Base-by-base conservation (phyloP, 768 basidiomycete genomes). In the Boletales sp. region DNA sequence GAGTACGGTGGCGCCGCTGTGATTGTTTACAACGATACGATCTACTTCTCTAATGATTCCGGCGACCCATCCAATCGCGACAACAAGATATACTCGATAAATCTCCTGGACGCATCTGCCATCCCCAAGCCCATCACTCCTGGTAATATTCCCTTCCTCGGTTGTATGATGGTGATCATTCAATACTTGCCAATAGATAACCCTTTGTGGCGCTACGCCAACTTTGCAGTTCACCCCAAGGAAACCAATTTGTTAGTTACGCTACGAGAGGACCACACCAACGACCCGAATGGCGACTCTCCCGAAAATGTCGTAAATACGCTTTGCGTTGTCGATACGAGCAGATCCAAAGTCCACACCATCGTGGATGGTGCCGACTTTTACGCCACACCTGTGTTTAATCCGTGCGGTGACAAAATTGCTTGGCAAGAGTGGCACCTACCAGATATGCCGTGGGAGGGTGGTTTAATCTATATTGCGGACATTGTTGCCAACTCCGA, bases 1-100 rank as follows among this genome's bases (percentile, higher is more conserved):
- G 86, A 86, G 64, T 88, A 87, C 49, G 87, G 87, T 0, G 87
- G 87, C 12, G 78, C 75, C 5, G 66, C 82, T 0, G 81, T 79
- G 0, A 72, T 77, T 6, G 78, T 78, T 2, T 67, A 77, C 53
- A 67, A 70, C 30, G 72, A 71, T 12, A 63, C 71, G 8, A 67
- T 78, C 30, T 81, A 82, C 65, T 88, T 86, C 66, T 83, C 82
- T 3, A 70, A 84, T 62, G 66, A 76, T 32, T 56, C 53, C 5
- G 77, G 32, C 1, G 14, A 44, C 15, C 4, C 37, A 4, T 12
- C 36, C 18, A 18, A 39, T 4, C 41, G 1, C 32, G 41, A 83
- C 63, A 74, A 75, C 2, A 67, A 76, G 8, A 71, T 86, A 1
- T 87, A 84, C 57, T 51, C 62, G 1, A 53, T 75, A 14, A 40